Evolutionary conservation across 2,329 filamentous ascomycete species (phyloP).

Genomic region (Pyricularia sp.): DNA sequence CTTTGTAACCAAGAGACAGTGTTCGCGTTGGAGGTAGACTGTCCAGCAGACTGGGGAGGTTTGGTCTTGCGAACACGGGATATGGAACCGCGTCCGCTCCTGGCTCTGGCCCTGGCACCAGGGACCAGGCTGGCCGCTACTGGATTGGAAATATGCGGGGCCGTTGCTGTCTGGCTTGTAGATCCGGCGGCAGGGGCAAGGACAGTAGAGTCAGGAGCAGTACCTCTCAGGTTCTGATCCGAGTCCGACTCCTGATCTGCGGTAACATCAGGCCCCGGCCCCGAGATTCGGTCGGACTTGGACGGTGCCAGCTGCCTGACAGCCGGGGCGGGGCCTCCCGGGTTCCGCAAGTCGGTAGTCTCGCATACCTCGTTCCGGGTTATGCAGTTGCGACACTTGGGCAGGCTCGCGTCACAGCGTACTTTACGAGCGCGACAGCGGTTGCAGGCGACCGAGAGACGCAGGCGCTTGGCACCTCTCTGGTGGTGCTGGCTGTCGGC

Average conservation of each 20-base stretch:
- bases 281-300: not conserved
- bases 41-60: not conserved
- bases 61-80: not conserved
- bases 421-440: constrained; percentile 18
- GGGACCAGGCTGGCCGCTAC: too few species aligned
- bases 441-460: constrained; percentile 14
- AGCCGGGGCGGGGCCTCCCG: constrained; percentile 5
- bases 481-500: not conserved
- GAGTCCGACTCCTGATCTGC: not conserved
- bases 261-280: not conserved
- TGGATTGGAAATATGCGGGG: not conserved
- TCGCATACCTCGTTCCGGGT: constrained; percentile 13
- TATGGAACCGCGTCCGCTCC: not conserved
- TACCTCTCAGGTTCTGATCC: not conserved
- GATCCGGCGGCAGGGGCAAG: not conserved
- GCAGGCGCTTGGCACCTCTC: constrained; percentile 8
- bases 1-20: not conserved
- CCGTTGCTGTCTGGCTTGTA: not conserved
- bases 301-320: not conserved
- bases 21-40: not conserved
- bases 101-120: not conserved
- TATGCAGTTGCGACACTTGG: constrained; percentile 16
- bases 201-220: not conserved
- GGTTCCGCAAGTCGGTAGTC: constrained; percentile 14
- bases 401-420: constrained; percentile 15